Percentiles rank a stretch among this genome's conserved stretches.
Evolutionary conservation across 352 stramenopile genomes (phyloP).

Genomic region (Globisporangium barbulae): DNA sequence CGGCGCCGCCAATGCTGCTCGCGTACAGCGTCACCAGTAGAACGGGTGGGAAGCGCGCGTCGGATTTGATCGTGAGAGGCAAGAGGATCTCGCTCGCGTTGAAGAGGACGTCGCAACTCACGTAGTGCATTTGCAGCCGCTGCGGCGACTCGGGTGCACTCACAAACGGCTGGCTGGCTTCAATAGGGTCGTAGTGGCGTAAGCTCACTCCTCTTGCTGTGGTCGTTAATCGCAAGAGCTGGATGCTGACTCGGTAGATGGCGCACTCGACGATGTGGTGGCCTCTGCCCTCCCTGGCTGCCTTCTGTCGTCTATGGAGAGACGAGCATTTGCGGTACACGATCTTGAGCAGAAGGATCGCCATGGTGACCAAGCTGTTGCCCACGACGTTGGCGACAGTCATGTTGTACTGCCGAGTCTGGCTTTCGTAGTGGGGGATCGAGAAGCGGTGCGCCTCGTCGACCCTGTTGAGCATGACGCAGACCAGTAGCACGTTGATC

Average conservation of each 20-base stretch:
- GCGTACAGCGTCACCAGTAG: conserved; percentile 2
- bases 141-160: no score
- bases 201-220: background rate
- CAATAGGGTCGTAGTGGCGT: background rate
- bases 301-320: conserved; percentile 1
- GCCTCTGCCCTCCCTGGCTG: background rate
- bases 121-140: conserved; percentile 16
- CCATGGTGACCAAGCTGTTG: conserved; percentile 26
- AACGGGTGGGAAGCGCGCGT: background rate
- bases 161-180: background rate
- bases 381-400: conserved; percentile 20
- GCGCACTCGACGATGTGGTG: conserved; percentile 20
- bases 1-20: background rate
- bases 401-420: conserved; percentile 16
- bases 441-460: conserved; percentile 19
- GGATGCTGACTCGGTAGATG: conserved; percentile 15
- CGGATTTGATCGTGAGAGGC: conserved; percentile 7
- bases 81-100: conserved; percentile 4
- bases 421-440: conserved; percentile 19
- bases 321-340: conserved; percentile 21
- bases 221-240: background rate
- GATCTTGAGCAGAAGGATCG: conserved; percentile 26
- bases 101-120: background rate
- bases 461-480: conserved; percentile 22
- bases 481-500: conserved; percentile 20